Evolutionary conservation across 78 protist species (phyloP).

Genomic region (Thecamonas trahens): DNA sequence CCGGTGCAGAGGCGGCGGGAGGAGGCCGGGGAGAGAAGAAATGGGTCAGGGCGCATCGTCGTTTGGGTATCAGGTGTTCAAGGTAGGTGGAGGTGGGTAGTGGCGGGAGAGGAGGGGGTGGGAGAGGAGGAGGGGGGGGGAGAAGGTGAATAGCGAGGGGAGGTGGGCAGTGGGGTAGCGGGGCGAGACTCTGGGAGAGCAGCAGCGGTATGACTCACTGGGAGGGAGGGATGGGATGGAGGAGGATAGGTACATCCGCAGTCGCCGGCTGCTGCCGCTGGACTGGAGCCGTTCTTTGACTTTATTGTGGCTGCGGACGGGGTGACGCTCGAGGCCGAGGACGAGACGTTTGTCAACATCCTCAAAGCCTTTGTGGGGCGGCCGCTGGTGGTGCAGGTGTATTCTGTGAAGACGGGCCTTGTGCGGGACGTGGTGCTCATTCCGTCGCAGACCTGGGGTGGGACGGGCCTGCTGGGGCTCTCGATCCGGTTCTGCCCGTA

Average conservation of each 20-base stretch:
- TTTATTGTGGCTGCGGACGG: constrained; percentile 58
- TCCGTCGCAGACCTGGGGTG: constrained; percentile 73
- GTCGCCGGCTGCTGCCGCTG: constrained; percentile 56
- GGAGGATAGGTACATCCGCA: constrained; percentile 30
- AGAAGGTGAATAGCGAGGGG: too few species aligned
- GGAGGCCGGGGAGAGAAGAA: too few species aligned
- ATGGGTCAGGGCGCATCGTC: too few species aligned
- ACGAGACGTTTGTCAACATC: constrained; percentile 32
- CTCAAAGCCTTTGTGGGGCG: constrained; percentile 14
- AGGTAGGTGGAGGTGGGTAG: too few species aligned
- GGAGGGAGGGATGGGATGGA: too few species aligned
- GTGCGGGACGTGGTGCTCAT: constrained; percentile 23
- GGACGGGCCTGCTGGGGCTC: constrained; percentile 67
- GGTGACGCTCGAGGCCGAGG: constrained; percentile 42
- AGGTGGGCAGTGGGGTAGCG: too few species aligned
- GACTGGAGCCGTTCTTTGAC: constrained; percentile 62
- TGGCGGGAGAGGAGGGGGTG: too few species aligned
- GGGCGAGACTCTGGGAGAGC: too few species aligned
- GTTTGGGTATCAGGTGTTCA: too few species aligned
- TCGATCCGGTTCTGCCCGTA: constrained; percentile 58
- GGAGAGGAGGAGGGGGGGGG: too few species aligned
- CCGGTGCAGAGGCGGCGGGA: too few species aligned
- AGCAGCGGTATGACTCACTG: too few species aligned
- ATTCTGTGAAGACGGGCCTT: constrained; percentile 32
- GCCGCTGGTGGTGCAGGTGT: constrained; percentile 30